A percentile compares a stretch with the other conserved stretches of the same genome.
These are phyloP conservation scores for Cyberlindnera mississippiensis DNA, from an alignment of 805 yeast species.

Conservation along the genomic window DNA sequence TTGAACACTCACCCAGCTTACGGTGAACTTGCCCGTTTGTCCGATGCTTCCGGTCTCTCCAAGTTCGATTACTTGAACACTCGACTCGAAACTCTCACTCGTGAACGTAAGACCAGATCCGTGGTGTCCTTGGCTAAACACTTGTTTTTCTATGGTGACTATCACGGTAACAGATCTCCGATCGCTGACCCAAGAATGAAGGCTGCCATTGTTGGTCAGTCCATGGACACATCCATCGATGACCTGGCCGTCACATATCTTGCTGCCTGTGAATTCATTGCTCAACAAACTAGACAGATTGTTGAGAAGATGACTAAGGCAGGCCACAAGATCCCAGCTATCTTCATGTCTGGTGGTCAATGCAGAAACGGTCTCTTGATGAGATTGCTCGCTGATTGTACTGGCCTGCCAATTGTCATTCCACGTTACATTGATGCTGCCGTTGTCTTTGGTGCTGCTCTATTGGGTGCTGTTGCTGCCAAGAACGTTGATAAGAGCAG, in stretches of 20 bases:
- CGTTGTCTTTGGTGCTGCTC: conserved; percentile 93
- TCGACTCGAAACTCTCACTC: conserved; percentile 61
- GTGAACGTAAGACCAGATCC: conserved; percentile 55
- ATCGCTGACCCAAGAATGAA: conserved; percentile 93
- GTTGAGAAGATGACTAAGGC: conserved; percentile 75
- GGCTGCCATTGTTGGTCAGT: conserved; percentile 87
- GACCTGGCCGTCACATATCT: conserved; percentile 82
- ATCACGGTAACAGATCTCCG: conserved; percentile 97
- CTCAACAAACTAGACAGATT: conserved; percentile 95
- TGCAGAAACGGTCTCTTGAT: conserved; percentile 88
- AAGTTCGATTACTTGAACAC: conserved; percentile 82
- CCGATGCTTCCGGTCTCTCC: conserved; percentile 66
- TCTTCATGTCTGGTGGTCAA: conserved; percentile 95
- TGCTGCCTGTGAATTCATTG: conserved; percentile 96
- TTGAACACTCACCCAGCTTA: conserved; percentile 87
- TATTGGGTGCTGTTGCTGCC: conserved; percentile 93
- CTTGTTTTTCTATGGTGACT: conserved; percentile 91
- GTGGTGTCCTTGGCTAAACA: conserved; percentile 80
- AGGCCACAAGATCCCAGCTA: conserved; percentile 73
- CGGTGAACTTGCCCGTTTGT: conserved; percentile 58
- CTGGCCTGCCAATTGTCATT: conserved; percentile 85
- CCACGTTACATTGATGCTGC: conserved; percentile 97
- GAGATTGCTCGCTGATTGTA: conserved; percentile 87
- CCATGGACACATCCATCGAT: conserved; percentile 84
- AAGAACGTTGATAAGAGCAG: conserved; percentile 44